These are phyloP conservation scores for Chloris gayana DNA, from an alignment of 176 grass and related monocot genomes.

Conservation along the genomic window DNA sequence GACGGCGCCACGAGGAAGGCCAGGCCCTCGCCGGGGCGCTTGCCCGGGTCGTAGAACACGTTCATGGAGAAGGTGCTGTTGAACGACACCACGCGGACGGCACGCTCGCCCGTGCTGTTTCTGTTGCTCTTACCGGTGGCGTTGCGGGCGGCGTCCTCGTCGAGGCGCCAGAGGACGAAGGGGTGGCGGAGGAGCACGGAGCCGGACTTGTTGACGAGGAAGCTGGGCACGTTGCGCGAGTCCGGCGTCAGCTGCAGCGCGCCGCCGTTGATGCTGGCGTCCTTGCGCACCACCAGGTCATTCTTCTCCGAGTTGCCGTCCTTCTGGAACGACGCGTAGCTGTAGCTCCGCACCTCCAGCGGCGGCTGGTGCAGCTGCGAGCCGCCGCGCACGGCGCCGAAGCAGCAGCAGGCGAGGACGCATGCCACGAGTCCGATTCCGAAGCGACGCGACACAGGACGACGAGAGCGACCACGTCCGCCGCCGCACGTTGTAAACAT, in stretches of 20 bases:
- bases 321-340: conserved; percentile 20
- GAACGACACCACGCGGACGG: conserved; percentile 50
- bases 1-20: conserved; percentile 36
- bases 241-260: conserved; percentile 69
- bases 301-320: background rate
- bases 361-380: conserved; percentile 17
- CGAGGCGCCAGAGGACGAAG: conserved; percentile 51
- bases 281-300: background rate
- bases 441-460: background rate
- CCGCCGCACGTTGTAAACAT: background rate
- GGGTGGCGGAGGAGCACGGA: conserved; percentile 29
- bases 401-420: conserved; percentile 1
- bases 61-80: conserved; percentile 63
- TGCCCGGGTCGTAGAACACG: conserved; percentile 19
- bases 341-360: background rate
- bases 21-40: conserved; percentile 8
- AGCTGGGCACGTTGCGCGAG: background rate
- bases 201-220: conserved; percentile 51
- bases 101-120: background rate
- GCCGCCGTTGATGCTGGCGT: conserved; percentile 31
- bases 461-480: conserved; percentile 1
- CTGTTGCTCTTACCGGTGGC: background rate
- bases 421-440: background rate
- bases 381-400: background rate
- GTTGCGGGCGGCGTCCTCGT: background rate